Evolutionary conservation across 495 filamentous ascomycete species (phyloP).

Genomic region (Penicillium steckii): DNA sequence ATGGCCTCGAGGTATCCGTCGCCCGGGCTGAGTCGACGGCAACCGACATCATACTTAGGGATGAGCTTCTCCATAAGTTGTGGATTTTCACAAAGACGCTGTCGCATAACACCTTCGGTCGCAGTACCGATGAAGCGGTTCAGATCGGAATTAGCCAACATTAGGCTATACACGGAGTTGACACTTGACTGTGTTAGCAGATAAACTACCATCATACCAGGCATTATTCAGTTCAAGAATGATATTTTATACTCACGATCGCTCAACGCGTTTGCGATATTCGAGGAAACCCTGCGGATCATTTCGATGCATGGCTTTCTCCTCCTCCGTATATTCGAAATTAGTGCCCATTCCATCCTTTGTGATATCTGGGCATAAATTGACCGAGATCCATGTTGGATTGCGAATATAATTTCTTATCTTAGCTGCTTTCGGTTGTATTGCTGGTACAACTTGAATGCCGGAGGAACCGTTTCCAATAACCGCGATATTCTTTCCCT

Average conservation of each 20-base stretch:
- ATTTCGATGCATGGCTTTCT: slow-evolving; percentile 16
- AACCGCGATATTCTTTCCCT: slow-evolving; percentile 45
- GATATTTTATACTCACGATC: slow-evolving; percentile 2
- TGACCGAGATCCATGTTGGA: slow-evolving; percentile 15
- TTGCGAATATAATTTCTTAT: background rate
- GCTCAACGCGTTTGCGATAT: slow-evolving; percentile 14
- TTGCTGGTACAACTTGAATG: slow-evolving; percentile 32
- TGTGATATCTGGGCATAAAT: slow-evolving; percentile 2
- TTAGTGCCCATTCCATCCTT: slow-evolving; percentile 30
- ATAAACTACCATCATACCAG: too few relatives aligned
- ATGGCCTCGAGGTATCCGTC: slow-evolving; percentile 40
- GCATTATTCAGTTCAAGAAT: background rate
- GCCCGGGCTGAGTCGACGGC: slow-evolving; percentile 40
- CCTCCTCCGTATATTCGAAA: slow-evolving; percentile 38
- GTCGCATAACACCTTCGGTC: slow-evolving; percentile 23
- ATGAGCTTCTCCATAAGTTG: slow-evolving; percentile 40
- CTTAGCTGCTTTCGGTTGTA: background rate
- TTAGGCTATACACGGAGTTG: slow-evolving; percentile 8
- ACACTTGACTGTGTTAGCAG: background rate
- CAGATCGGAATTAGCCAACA: slow-evolving; percentile 6
- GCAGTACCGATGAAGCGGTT: background rate
- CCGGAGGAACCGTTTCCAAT: slow-evolving; percentile 47
- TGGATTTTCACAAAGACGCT: slow-evolving; percentile 32
- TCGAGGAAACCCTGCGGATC: slow-evolving; percentile 9
- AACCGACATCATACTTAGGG: slow-evolving; percentile 39